Evolutionary conservation across 2,329 filamentous ascomycete species (phyloP).

Genomic region (Teratosphaeria zuluensis): DNA sequence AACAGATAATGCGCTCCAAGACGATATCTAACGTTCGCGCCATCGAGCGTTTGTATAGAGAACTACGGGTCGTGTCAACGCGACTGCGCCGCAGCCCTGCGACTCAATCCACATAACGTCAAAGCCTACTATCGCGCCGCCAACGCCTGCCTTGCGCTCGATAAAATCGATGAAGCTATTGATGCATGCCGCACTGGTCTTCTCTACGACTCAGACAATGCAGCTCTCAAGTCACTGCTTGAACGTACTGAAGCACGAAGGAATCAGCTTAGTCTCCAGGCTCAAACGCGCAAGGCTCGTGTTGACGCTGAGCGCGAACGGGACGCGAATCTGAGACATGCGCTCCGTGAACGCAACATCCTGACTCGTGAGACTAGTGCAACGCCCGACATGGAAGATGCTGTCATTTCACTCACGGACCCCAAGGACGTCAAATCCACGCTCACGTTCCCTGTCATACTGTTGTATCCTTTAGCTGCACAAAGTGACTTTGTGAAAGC

Average conservation of each 20-base stretch:
- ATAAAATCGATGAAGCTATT: constrained; percentile 68
- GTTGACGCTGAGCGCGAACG: constrained; percentile 48
- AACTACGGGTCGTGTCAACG: constrained; percentile 82
- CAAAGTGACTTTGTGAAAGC: constrained; percentile 88
- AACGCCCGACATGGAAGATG: constrained; percentile 83
- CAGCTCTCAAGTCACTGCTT: constrained; percentile 52
- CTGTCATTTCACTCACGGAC: constrained; percentile 59
- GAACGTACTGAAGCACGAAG: constrained; percentile 54
- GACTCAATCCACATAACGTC: constrained; percentile 68
- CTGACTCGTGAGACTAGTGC: constrained; percentile 53
- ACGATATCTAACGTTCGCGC: constrained; percentile 5
- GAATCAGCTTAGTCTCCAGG: constrained; percentile 35
- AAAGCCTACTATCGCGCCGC: constrained; percentile 88
- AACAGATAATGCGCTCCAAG: background rate
- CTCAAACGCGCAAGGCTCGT: constrained; percentile 47
- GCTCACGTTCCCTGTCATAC: constrained; percentile 66
- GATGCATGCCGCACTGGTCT: constrained; percentile 70
- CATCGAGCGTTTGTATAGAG: constrained; percentile 34
- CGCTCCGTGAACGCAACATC: constrained; percentile 62
- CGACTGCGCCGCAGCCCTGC: constrained; percentile 72
- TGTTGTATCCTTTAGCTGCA: constrained; percentile 74
- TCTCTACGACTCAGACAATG: constrained; percentile 60
- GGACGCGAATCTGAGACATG: constrained; percentile 36
- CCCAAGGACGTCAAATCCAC: constrained; percentile 61
- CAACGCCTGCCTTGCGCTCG: constrained; percentile 65